phyloP scores from a whole-genome alignment of 306 rosid genomes.

The Dalbergia oliveri region DNA sequence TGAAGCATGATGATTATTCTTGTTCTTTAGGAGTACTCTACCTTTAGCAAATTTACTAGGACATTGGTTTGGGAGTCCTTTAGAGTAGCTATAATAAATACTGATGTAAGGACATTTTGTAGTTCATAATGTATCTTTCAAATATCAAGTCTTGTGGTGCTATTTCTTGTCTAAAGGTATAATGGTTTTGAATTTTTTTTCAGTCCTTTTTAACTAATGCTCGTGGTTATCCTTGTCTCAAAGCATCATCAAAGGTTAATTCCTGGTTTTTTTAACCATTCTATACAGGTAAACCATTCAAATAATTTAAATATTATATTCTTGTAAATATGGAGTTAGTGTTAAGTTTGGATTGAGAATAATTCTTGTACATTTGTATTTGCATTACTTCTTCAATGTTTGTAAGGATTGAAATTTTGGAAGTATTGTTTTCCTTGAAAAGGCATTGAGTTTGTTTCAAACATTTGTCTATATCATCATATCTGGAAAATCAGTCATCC shows the following conservation, averaged over 20 bases:
- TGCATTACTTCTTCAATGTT: neutral
- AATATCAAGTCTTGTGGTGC: constrained; percentile 13
- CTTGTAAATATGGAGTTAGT: neutral
- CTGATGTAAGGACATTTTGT: constrained; percentile 66
- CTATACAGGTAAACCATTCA: constrained; percentile 68
- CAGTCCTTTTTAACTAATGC: constrained; percentile 92
- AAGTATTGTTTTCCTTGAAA: constrained; percentile 11
- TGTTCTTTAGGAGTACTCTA: constrained; percentile 46
- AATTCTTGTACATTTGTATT: neutral
- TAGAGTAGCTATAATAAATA: constrained; percentile 77
- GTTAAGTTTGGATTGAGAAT: neutral
- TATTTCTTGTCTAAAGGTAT: constrained; percentile 35
- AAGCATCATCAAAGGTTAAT: constrained; percentile 92
- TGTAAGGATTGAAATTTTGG: neutral
- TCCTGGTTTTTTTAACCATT: constrained; percentile 74
- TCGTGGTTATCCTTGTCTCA: constrained; percentile 88
- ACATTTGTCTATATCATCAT: constrained; percentile 65
- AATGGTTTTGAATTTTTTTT: constrained; percentile 28
- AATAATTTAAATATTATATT: constrained; percentile 27
- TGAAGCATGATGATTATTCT: neutral
- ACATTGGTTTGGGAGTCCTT: constrained; percentile 98
- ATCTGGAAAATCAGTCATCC: constrained; percentile 77
- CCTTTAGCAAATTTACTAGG: constrained; percentile 76
- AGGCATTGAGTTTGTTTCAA: constrained; percentile 39
- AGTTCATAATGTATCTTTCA: constrained; percentile 13